Evolutionary conservation across 2,329 filamentous ascomycete genomes (phyloP), one percentile per base, ranked within the genome.

Genomic region (Didymellaceae sp.): DNA sequence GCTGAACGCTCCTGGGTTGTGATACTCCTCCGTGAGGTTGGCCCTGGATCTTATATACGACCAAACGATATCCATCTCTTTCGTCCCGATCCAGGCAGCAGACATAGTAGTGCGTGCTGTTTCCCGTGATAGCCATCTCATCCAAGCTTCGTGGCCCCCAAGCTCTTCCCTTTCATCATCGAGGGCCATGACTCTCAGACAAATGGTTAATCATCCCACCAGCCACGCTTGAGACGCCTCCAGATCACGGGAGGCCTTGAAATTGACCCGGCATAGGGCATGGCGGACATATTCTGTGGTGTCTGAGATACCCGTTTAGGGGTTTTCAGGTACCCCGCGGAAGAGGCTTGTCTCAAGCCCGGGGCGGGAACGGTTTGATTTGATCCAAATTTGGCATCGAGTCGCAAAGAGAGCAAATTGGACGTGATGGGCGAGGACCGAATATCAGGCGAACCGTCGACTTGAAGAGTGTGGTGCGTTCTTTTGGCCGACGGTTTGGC

Each of bases 191-290:
- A 47, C 16, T 39, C 32, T 47, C 25, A 44, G 26, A 34, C 28
- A 17, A 33, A 34, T 26, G 33, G 21, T 34, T 20, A 24, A 34
- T 33, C 39, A 22, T 47, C 42, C 42, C 39, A 53, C 38, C 33
- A 44, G 49, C 33, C 49, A 47, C 49, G 39, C 43, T 47, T 47
- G 44, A 53, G 44, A 34, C 49, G 43, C 34, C 16, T 34, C 49
- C 28, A 43, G 44, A 44, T 39, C 33, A 16, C 35, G 28, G 43
- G 14, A n/a, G 24, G 44, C 49, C 44, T 41, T 34, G 42, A 10
- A 17, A 24, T 24, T 40, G 21, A 28, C 43, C 22, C 22, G 35
- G n/a, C n/a, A 33, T 42, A 30, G 47, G 44, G 47, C 49, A 39
- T n/a, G 16, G 20, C 30, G 14, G 17, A 28, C 33, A 9, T 38